Percentiles rank a stretch among this genome's conserved stretches.
phyloP scores from a whole-genome alignment of 257 asterid species.

The Oldenlandia corymbosa region DNA sequence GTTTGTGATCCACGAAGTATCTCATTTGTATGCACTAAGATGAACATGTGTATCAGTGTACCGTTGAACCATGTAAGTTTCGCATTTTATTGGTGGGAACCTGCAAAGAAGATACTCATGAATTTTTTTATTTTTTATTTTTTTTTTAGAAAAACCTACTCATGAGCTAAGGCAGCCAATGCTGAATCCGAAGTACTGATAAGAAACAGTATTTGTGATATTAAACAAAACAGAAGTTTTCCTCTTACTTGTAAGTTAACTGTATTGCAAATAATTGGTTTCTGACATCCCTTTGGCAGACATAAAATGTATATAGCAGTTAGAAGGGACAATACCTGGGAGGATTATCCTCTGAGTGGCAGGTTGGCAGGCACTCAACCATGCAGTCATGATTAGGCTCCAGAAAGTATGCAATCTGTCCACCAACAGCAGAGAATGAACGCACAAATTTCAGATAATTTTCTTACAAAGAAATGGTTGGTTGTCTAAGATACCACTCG shows the following conservation, averaged over 20 bases:
- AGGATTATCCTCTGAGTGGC: constrained; percentile 70
- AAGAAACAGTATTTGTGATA: too few relatives aligned
- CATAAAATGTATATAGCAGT: neutral
- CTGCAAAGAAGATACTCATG: constrained; percentile 29
- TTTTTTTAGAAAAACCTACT: too few relatives aligned
- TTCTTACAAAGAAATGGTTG: too few relatives aligned
- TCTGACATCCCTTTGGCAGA: neutral
- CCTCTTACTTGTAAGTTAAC: too few relatives aligned
- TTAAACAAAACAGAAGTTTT: constrained; percentile 5
- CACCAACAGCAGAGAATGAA: constrained; percentile 14
- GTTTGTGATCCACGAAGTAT: too few relatives aligned
- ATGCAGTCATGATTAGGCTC: constrained; percentile 69
- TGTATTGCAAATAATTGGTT: too few relatives aligned
- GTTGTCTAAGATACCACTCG: too few relatives aligned
- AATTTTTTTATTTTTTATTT: too few relatives aligned
- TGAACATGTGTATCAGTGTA: constrained; percentile 63
- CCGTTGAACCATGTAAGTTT: constrained; percentile 58
- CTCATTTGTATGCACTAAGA: constrained; percentile 42
- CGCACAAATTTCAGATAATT: neutral
- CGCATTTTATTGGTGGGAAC: constrained; percentile 61
- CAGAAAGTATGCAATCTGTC: constrained; percentile 71
- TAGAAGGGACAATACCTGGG: constrained; percentile 45
- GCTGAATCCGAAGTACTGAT: too few relatives aligned
- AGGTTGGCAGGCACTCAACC: constrained; percentile 75
- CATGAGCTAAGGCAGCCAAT: too few relatives aligned